Conservation (phyloP, 169 alveolate genomes). For the Ichthyophthirius multifiliis region DNA sequence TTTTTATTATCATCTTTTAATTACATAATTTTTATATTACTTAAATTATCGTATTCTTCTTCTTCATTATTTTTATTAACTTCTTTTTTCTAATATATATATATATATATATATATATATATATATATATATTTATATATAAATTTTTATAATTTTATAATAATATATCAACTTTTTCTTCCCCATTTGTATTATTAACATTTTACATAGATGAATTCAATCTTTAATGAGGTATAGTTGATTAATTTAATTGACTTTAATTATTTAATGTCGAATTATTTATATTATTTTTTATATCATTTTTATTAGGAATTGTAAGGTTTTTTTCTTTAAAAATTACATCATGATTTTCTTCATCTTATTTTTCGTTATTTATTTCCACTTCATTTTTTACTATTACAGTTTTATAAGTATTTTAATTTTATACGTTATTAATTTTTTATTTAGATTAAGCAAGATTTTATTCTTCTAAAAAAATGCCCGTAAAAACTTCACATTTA, state of each 20-base stretch:
- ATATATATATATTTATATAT: background rate
- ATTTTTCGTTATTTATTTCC: background rate
- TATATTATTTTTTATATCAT: too few relatives aligned
- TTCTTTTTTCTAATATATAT: background rate
- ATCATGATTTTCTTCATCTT: background rate
- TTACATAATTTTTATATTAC: constrained; percentile 13
- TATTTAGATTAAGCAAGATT: background rate
- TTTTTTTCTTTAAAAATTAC: background rate
- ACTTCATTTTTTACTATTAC: constrained; percentile 13
- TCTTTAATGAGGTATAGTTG: too few relatives aligned
- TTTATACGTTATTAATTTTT: background rate
- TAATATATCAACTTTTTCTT: background rate
- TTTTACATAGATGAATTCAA: too few relatives aligned
- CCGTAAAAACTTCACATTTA: constrained; percentile 31
- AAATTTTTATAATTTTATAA: background rate
- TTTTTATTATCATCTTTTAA: constrained; percentile 36
- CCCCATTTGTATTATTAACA: too few relatives aligned
- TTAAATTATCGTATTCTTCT: constrained; percentile 22
- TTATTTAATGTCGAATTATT: too few relatives aligned
- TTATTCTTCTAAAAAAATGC: constrained; percentile 20
- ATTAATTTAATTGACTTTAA: too few relatives aligned
- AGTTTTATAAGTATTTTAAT: background rate
- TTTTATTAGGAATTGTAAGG: background rate
- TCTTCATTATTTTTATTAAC: constrained; percentile 13
- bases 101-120: background rate